These are phyloP conservation scores for Pythium folliculosum DNA, from an alignment of 352 stramenopile genomes.

Conservation along the genomic window DNA sequence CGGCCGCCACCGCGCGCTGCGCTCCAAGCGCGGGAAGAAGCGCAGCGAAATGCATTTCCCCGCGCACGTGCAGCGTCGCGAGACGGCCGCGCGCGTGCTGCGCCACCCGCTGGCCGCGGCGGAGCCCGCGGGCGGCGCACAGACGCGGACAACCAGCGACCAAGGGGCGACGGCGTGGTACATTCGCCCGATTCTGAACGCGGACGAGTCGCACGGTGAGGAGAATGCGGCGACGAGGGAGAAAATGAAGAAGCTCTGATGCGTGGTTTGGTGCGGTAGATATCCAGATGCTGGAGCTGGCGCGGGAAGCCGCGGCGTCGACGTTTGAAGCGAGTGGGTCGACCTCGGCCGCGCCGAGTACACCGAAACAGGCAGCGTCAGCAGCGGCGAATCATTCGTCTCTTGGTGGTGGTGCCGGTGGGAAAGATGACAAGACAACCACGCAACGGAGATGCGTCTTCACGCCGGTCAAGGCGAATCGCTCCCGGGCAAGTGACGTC, in stretches of 20 bases:
- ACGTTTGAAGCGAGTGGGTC: not conserved
- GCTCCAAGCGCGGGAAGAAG: slow-evolving; percentile 42
- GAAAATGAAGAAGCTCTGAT: not conserved
- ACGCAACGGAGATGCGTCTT: slow-evolving; percentile 43
- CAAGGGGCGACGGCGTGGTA: slow-evolving; percentile 46
- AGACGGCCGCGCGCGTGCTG: slow-evolving; percentile 22
- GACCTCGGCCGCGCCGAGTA: no score
- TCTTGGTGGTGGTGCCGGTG: not conserved
- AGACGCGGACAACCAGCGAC: slow-evolving; percentile 9
- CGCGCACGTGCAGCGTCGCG: slow-evolving; percentile 39
- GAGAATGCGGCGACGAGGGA: not conserved
- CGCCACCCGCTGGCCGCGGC: slow-evolving; percentile 16
- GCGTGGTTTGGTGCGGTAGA: slow-evolving; percentile 29
- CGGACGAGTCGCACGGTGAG: slow-evolving; percentile 57
- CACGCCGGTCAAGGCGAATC: slow-evolving; percentile 54
- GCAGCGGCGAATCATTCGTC: not conserved
- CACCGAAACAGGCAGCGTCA: not conserved
- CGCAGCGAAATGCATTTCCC: slow-evolving; percentile 57
- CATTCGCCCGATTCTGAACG: slow-evolving; percentile 45
- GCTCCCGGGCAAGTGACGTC: not conserved
- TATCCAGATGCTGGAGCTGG: slow-evolving; percentile 55
- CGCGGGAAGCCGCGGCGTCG: slow-evolving; percentile 29
- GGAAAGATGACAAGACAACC: not conserved
- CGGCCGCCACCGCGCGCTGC: slow-evolving; percentile 51
- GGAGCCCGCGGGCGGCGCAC: not conserved